Base-by-base conservation (phyloP, 2,329 filamentous ascomycete genomes). In the Botrytis fabae region DNA sequence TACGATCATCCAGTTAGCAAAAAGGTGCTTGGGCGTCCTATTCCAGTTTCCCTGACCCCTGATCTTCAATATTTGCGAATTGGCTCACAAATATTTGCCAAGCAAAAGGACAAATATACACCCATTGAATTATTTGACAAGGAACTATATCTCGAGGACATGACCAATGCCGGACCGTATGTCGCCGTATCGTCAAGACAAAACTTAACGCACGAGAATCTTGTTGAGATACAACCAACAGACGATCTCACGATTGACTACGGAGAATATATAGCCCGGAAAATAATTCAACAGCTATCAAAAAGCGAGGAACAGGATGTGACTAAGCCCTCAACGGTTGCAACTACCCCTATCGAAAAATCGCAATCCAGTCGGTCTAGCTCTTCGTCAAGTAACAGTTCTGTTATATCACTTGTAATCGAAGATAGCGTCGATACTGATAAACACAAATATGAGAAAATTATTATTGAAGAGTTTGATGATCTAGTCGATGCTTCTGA, bases 51-150 rank as follows among this genome's bases (percentile, higher is more conserved):
- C n/a, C 28, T 62, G 14, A 62, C 57, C 22, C 25, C 46, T 6
- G 69, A 70, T 44, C 44, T 62, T 20, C 69, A 48, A 25, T 70
- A 40, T 22, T 8, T 70, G 20, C 22, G 69, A 42, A 70, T 62
- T 7, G 69, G 57, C 18, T 62, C 12, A 6, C 57, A 51, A 5
- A 14, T 70, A 25, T 70, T 70, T 25, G 40, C 40, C 25, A 62
- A 70, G 28, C n/a, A 32, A 35, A 20, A 46, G 40, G 42, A 28
- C 16, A 8, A 62, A 51, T 62, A 48, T 51, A 42, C 8, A 12
- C 28, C 42, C 5, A 46, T 70, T 4, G 8, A 70, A 14, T 0
- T 35, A 0, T 44, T 40, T 9, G 57, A 61, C 0, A 32, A 38
- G 20, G 42, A 46, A 25, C 14, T 20, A 12, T 70, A 70, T 16